These are phyloP conservation scores for Panaeolus papilionaceus DNA, from an alignment of 768 basidiomycete species.

Conservation along the genomic window DNA sequence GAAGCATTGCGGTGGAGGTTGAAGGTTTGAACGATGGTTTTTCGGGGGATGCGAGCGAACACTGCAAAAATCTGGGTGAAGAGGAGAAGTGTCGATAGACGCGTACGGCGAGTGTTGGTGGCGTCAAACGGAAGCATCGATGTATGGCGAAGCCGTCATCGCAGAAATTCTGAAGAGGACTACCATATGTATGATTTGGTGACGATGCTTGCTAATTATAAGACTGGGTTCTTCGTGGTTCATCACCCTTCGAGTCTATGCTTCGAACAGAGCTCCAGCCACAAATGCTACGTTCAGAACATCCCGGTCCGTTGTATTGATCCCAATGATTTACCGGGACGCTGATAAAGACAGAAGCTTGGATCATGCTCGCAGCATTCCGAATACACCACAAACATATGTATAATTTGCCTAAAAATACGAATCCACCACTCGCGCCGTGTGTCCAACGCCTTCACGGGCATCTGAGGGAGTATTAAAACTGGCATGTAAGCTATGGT, in stretches of 20 bases:
- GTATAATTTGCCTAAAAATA: not conserved
- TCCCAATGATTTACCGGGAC: not conserved
- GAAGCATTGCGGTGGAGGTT: constrained; percentile 58
- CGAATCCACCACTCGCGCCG: too few species aligned
- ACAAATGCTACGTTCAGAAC: not conserved
- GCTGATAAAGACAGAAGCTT: too few species aligned
- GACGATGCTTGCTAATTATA: not conserved
- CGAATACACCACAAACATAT: not conserved
- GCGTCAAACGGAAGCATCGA: not conserved
- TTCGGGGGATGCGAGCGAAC: constrained; percentile 43
- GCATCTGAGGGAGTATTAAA: too few species aligned
- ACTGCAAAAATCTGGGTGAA: not conserved
- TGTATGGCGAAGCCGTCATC: not conserved
- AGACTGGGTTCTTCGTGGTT: not conserved
- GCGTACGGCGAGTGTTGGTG: not conserved
- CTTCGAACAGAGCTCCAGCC: not conserved
- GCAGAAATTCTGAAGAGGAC: not conserved
- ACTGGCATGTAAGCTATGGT: too few species aligned
- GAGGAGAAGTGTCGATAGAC: not conserved
- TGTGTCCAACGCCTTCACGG: too few species aligned
- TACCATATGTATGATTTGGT: not conserved
- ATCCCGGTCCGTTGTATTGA: not conserved
- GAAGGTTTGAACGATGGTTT: constrained; percentile 51
- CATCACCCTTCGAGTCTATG: not conserved
- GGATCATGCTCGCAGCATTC: not conserved